Conservation (phyloP, 768 basidiomycete species). For the Collybia sordida region DNA sequence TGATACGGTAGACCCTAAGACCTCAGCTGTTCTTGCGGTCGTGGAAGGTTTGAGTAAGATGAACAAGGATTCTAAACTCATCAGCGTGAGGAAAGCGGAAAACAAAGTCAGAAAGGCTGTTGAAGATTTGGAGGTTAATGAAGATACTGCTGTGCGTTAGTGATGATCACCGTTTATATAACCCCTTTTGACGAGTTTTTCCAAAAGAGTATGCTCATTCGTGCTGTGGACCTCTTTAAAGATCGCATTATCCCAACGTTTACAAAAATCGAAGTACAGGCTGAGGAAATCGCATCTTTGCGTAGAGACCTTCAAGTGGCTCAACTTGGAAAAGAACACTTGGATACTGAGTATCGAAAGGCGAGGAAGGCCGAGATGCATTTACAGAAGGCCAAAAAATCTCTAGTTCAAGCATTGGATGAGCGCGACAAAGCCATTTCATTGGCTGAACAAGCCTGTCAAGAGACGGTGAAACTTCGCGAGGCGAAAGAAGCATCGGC, state of each 20-base stretch:
- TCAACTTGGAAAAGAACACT: slow-evolving; percentile 10
- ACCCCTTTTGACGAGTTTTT: background rate
- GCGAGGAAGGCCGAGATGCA: slow-evolving; percentile 19
- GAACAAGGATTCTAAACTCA: slow-evolving; percentile 27
- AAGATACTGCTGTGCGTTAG: slow-evolving; percentile 23
- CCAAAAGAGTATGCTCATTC: slow-evolving; percentile 28
- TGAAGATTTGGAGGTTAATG: slow-evolving; percentile 19
- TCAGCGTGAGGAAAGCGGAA: slow-evolving; percentile 35
- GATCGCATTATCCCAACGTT: slow-evolving; percentile 41
- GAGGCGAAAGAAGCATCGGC: slow-evolving; percentile 11
- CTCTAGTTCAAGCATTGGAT: slow-evolving; percentile 14
- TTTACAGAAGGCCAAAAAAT: slow-evolving; percentile 13
- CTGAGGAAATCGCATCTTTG: slow-evolving; percentile 23
- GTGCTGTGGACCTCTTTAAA: slow-evolving; percentile 38
- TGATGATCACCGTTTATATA: slow-evolving; percentile 9
- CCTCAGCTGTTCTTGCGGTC: slow-evolving; percentile 20
- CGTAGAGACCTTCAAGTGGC: slow-evolving; percentile 13
- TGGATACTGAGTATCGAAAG: slow-evolving; percentile 16
- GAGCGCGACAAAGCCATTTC: slow-evolving; percentile 27
- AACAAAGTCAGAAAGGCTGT: slow-evolving; percentile 31
- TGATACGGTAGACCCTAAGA: slow-evolving; percentile 26
- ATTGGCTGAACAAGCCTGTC: slow-evolving; percentile 24
- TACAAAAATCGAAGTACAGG: slow-evolving; percentile 24
- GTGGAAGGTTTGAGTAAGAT: slow-evolving; percentile 34
- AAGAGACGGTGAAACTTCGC: slow-evolving; percentile 19